Evolutionary conservation across 805 yeast genomes (phyloP), one percentile per base, ranked within the genome.

Genomic region (Tetrapisispora phaffii): DNA sequence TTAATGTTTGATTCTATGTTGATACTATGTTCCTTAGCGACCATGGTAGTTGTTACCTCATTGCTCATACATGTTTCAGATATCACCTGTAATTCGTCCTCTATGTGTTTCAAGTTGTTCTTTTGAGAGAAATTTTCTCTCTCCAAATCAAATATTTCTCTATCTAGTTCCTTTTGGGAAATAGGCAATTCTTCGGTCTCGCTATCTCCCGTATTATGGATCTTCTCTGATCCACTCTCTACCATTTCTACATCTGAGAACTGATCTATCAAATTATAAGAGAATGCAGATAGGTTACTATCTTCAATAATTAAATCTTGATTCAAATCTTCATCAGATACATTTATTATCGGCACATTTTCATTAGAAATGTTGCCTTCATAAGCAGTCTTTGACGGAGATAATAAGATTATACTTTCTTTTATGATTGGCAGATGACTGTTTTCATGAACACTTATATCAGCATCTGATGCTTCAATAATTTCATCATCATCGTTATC

Each of bases 271-370:
- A 29, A 20, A 26, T 35, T 35, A n/a, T 42, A 42, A 13, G 41
- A 32, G 19, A 43, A 37, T 23, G 36, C 23, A 13, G 45, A 43
- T 16, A 12, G 34, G 16, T 43, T 43, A 19, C 41, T 43, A 26
- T 43, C 45, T 32, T 43, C 45, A 19, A 37, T 32, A 10, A 43
- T 26, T 7, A 24, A 24, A 37, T 43, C 45, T 17, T 43, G 59
- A 49, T 53, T 66, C n/a, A 63, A 47, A 47, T 64, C 69, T 42
- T 60, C 56, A 45, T 67, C 66, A 23, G 59, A 56, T 44, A 24
- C 16, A 15, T 34, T n/a, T 7, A 22, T 34, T 1, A 33, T 34
- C 15, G 26, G 28, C 4, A 22, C 13, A 10, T 16, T 9, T 15
- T 33, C 8, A n/a, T 22, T 9, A 7, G 17, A 6, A 13, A 1